Evolutionary conservation across 345 rosid genomes (phyloP).

Genomic region (Acer negundo): DNA sequence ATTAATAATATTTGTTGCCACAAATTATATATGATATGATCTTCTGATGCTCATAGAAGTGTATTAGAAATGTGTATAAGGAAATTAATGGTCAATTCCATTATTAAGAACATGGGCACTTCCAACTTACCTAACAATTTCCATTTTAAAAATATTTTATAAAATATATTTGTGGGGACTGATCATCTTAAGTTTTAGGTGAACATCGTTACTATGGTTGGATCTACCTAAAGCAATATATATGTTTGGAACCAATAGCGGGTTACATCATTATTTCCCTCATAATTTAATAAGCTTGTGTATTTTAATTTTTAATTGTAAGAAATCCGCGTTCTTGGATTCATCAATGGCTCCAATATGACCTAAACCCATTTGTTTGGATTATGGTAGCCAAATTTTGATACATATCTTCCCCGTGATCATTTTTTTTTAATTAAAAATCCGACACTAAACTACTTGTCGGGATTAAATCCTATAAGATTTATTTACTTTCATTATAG

Average conservation of each 20-base stretch:
- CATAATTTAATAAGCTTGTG: no score
- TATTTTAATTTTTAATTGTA: no score
- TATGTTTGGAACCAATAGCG: not conserved
- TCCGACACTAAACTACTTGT: no score
- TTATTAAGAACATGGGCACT: not conserved
- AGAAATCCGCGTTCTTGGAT: not conserved
- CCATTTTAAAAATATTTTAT: no score
- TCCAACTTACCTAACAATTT: not conserved
- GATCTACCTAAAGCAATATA: slow-evolving; percentile 6
- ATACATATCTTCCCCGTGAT: not conserved
- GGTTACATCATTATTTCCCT: not conserved
- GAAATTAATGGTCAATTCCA: not conserved
- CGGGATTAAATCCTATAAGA: no score
- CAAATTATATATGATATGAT: no score
- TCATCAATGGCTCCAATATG: not conserved
- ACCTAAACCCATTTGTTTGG: not conserved
- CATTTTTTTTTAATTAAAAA: no score
- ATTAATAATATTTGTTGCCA: no score
- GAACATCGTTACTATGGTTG: not conserved
- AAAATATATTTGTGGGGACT: not conserved
- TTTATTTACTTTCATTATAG: no score
- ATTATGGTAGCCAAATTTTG: not conserved
- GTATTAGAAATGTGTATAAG: no score
- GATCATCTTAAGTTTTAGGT: not conserved
- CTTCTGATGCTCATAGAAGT: no score